These are phyloP conservation scores for Teratosphaeria viscida DNA, from an alignment of 2,329 filamentous ascomycete genomes.

Conservation along the genomic window DNA sequence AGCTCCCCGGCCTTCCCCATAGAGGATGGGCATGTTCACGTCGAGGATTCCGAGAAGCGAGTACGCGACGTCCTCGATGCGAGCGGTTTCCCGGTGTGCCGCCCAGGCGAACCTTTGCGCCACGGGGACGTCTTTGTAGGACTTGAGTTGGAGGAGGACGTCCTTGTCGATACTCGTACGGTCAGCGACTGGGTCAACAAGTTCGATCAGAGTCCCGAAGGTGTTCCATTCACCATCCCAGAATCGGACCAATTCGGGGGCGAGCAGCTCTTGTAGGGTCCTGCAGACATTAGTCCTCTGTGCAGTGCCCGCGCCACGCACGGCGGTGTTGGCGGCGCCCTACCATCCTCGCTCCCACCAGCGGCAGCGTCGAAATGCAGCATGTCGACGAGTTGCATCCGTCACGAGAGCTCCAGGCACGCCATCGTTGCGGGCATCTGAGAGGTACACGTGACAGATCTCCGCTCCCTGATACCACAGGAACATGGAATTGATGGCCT, in stretches of 20 bases:
- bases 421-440: background rate
- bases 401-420: too few relatives aligned
- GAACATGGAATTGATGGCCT: constrained; percentile 4
- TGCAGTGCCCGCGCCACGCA: too few relatives aligned
- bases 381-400: too few relatives aligned
- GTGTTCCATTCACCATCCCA: background rate
- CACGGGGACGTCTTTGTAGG: background rate
- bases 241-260: background rate
- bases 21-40: constrained; percentile 35
- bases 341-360: too few relatives aligned
- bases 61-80: constrained; percentile 8
- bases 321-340: too few relatives aligned
- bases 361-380: too few relatives aligned
- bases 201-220: background rate
- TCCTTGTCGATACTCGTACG: background rate
- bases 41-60: constrained; percentile 26
- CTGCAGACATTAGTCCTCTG: background rate
- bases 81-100: constrained; percentile 3
- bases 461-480: background rate
- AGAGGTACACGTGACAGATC: background rate
- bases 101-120: constrained; percentile 11
- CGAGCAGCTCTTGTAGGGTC: constrained; percentile 2
- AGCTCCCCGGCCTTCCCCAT: constrained; percentile 22
- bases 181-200: background rate
- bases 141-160: background rate